Conservation (phyloP, 2,329 filamentous ascomycete genomes). For the Cladosporium sp. region DNA sequence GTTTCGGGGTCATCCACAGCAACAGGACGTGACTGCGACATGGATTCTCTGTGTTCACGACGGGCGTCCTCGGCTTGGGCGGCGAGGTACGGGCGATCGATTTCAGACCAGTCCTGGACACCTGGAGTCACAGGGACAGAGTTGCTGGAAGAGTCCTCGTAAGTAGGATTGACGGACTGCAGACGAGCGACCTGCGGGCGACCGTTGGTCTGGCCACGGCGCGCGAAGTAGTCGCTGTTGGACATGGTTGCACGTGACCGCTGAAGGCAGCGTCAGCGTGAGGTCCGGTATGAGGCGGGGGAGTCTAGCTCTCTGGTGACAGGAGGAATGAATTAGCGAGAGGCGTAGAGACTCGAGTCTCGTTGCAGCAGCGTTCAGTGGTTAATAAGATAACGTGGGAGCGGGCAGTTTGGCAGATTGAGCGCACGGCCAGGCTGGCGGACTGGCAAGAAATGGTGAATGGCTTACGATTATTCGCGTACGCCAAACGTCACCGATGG, state of each 20-base stretch:
- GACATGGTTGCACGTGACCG: constrained; percentile 4
- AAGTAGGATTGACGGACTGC: constrained; percentile 41
- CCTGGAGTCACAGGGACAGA: constrained; percentile 47
- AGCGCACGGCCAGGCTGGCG: not conserved
- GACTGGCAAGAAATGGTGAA: constrained; percentile 2
- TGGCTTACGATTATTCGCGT: not conserved
- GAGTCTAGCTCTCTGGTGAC: not conserved
- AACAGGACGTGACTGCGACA: constrained; percentile 4
- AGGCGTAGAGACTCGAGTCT: not conserved
- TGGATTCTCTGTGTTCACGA: not conserved
- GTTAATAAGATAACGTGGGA: not conserved
- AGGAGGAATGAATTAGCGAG: not conserved
- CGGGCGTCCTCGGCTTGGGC: constrained; percentile 1
- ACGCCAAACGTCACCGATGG: not conserved
- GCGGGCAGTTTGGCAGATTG: not conserved
- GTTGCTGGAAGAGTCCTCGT: constrained; percentile 38
- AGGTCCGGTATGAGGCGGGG: not conserved
- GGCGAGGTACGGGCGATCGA: constrained; percentile 15
- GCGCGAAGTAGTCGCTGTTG: constrained; percentile 15
- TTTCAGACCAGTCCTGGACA: constrained; percentile 30
- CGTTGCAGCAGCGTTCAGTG: not conserved
- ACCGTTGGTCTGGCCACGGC: not conserved
- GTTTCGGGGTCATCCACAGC: constrained; percentile 15
- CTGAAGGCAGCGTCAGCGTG: not conserved
- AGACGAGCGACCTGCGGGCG: constrained; percentile 6